Conservation (phyloP, 352 stramenopile genomes). For the Phytopythium litorale region DNA sequence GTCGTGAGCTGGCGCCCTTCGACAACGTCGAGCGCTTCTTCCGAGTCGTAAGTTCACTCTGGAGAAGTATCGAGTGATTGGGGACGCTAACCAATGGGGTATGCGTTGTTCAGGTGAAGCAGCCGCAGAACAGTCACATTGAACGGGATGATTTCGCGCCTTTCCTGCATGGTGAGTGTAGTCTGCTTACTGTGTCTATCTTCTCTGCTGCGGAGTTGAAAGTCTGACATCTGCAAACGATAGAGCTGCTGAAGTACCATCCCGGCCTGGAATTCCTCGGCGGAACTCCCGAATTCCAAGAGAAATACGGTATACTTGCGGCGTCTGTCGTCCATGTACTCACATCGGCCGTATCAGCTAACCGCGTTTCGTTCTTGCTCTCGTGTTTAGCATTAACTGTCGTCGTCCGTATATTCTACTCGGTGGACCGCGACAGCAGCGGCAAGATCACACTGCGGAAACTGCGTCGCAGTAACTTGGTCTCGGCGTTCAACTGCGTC, state of each 20-base stretch:
- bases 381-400: conserved; percentile 90
- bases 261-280: conserved; percentile 96
- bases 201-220: conserved; percentile 8
- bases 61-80: neutral
- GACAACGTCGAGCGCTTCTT: conserved; percentile 98
- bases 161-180: conserved; percentile 91
- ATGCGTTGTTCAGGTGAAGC: conserved; percentile 77
- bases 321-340: neutral
- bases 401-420: conserved; percentile 94
- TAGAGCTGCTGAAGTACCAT: conserved; percentile 87
- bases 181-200: conserved; percentile 33
- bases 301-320: conserved; percentile 92
- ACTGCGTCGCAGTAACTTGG: conserved; percentile 92
- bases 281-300: conserved; percentile 98
- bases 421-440: conserved; percentile 92
- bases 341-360: neutral
- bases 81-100: neutral
- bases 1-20: conserved; percentile 92
- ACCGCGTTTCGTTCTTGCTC: neutral
- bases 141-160: conserved; percentile 96
- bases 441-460: conserved; percentile 95
- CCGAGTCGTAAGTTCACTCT: conserved; percentile 73
- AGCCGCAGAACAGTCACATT: conserved; percentile 88
- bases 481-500: conserved; percentile 94
- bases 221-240: neutral